These are phyloP conservation scores for Myxozyma melibiosi DNA, from an alignment of 805 yeast genomes.

Conservation along the genomic window DNA sequence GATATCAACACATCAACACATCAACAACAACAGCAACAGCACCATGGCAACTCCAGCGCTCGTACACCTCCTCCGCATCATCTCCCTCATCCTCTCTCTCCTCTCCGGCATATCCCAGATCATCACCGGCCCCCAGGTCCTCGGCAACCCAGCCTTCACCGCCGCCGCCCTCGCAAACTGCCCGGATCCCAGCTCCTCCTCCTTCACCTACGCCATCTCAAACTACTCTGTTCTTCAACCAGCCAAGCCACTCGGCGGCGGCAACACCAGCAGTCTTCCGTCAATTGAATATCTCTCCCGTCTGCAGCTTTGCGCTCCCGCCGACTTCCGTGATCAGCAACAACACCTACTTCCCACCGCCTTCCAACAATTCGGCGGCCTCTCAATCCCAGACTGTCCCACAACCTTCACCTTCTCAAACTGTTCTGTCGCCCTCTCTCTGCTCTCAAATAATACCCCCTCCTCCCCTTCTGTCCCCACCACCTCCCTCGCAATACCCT, in stretches of 20 bases:
- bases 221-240: not conserved
- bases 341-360: no score
- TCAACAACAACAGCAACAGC: not conserved
- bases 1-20: not conserved
- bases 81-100: not conserved
- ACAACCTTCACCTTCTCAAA: not conserved
- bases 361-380: slow-evolving; percentile 9
- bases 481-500: not conserved
- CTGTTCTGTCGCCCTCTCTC: not conserved
- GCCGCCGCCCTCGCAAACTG: not conserved
- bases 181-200: not conserved
- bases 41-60: not conserved
- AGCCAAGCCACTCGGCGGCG: not conserved
- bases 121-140: slow-evolving; percentile 1
- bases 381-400: slow-evolving; percentile 2
- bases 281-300: not conserved
- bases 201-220: not conserved
- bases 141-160: not conserved
- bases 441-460: not conserved
- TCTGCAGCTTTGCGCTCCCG: not conserved
- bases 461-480: no score
- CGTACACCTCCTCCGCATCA: not conserved
- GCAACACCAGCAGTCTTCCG: not conserved
- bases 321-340: not conserved
- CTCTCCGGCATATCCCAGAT: slow-evolving; percentile 7